Conservation (phyloP, 179 eudicot genomes). For the Actinidia chinensis region DNA sequence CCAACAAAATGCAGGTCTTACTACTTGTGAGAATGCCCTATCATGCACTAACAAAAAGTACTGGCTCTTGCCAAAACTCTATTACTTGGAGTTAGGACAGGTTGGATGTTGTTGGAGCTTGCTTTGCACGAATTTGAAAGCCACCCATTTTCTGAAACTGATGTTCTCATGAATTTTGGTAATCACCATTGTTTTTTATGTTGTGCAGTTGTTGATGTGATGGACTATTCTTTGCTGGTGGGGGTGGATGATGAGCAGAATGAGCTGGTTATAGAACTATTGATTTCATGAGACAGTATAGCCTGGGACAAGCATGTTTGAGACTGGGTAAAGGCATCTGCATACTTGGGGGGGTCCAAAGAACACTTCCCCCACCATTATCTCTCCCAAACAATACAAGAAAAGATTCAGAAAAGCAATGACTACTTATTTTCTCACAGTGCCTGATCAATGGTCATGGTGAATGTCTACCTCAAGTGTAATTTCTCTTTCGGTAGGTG, state of each 20-base stretch:
- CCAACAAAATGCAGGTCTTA: too few relatives aligned
- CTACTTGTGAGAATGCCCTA: too few relatives aligned
- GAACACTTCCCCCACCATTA: conserved; percentile 81
- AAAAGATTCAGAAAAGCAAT: conserved; percentile 92
- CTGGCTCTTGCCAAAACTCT: too few relatives aligned
- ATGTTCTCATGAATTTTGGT: background rate
- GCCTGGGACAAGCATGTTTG: conserved; percentile 99
- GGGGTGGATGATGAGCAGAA: conserved; percentile 87
- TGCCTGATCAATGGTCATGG: conserved; percentile 91
- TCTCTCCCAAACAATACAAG: conserved; percentile 94
- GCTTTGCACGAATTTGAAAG: too few relatives aligned
- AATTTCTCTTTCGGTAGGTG: background rate
- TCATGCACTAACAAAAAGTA: too few relatives aligned
- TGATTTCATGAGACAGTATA: conserved; percentile 91
- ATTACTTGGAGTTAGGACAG: too few relatives aligned
- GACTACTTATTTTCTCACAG: conserved; percentile 90
- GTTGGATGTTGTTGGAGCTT: too few relatives aligned
- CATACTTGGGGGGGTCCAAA: conserved; percentile 93
- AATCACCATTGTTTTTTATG: background rate
- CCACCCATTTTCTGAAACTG: too few relatives aligned
- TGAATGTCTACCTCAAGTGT: conserved; percentile 33
- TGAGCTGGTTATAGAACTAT: conserved; percentile 92
- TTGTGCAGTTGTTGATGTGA: conserved; percentile 74
- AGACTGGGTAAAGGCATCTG: conserved; percentile 99
- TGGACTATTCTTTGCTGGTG: conserved; percentile 94